phyloP scores from a whole-genome alignment of 352 stramenopile genomes.

The Globisporangium acanthophoron region DNA sequence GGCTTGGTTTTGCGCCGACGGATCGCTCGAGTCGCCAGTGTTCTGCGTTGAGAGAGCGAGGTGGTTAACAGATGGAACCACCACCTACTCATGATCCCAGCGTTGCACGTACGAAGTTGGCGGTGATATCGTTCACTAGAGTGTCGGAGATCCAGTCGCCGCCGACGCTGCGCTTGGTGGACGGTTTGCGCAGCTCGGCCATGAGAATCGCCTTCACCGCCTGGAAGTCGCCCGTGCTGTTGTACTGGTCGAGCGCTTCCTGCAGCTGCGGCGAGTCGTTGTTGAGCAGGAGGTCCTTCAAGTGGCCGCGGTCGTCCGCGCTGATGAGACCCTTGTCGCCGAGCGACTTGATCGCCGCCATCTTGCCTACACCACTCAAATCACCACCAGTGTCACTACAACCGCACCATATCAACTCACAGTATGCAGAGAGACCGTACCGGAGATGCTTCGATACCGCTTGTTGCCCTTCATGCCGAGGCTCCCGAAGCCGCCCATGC shows the following conservation, averaged over 20 bases:
- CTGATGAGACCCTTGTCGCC: conserved; percentile 69
- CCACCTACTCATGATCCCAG: too few species aligned
- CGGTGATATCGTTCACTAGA: conserved; percentile 67
- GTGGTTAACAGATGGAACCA: background rate
- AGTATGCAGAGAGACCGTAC: conserved; percentile 4
- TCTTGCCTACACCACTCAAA: conserved; percentile 32
- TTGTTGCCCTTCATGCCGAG: conserved; percentile 62
- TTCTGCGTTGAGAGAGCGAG: background rate
- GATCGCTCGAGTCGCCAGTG: conserved; percentile 5
- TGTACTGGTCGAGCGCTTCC: conserved; percentile 70
- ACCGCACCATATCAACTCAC: background rate
- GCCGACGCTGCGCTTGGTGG: conserved; percentile 60
- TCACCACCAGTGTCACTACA: background rate
- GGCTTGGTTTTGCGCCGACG: background rate
- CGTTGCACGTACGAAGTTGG: conserved; percentile 39
- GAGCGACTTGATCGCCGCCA: conserved; percentile 78
- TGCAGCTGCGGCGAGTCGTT: conserved; percentile 71
- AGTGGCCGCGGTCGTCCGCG: conserved; percentile 53
- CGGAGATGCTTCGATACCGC: conserved; percentile 65
- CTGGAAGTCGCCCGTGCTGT: conserved; percentile 74
- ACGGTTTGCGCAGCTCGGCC: conserved; percentile 59
- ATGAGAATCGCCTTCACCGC: conserved; percentile 61
- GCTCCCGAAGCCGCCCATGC: conserved; percentile 20
- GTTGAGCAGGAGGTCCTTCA: conserved; percentile 79
- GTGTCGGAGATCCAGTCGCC: conserved; percentile 69